Evolutionary conservation across 192 early-diverging fungal species (phyloP), one percentile per base, ranked within the genome.

Genomic region (Helicostylum pulchrum): DNA sequence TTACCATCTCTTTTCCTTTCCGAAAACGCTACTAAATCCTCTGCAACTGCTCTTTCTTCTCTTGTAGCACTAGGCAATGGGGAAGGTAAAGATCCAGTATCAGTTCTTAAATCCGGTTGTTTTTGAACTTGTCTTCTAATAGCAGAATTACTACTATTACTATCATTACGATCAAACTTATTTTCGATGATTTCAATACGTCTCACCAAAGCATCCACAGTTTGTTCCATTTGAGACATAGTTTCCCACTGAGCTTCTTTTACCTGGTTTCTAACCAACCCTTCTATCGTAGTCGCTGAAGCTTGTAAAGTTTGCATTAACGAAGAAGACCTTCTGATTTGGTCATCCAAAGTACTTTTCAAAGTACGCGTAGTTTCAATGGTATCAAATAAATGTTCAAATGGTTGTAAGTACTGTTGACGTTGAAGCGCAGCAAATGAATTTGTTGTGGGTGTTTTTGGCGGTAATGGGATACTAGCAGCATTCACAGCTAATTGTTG

Each of bases 271-370:
- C 85, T 75, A n/a, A 93, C 88, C 31, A 93, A 79, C 15, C 83
- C 84, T 73, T 93, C 91, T 43, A 93, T 88, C 85, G 90, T 90
- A 7, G 82, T 80, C 3, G 85, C 85, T n/a, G 77, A 78, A 0
- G 85, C 72, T 66, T 90, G 89, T 32, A 93, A 78, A 3, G 89
- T 90, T 58, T 90, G 88, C 26, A 93, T 79, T 30, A 93, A 71
- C 9, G 86, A 76, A 0, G 83, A 72, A 7, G 88, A 86, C 53
- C 84, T 81, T 20, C 91, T 77, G 55, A 93, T 83, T 73, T 93
- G 90, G 48, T 90, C 90, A 67, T 89, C 86, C 55, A 93, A 76
- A 36, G 87, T 87, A 50, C 75, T 63, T 59, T 85, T 83, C 19
- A 93, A 76, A 1, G 77, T 79, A 15, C 78, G 72, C 2, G 82